A percentile compares a stretch with the other conserved stretches of the same genome.
These are phyloP conservation scores for Boletus eberwhitei DNA, from an alignment of 768 basidiomycete genomes.

Conservation along the genomic window DNA sequence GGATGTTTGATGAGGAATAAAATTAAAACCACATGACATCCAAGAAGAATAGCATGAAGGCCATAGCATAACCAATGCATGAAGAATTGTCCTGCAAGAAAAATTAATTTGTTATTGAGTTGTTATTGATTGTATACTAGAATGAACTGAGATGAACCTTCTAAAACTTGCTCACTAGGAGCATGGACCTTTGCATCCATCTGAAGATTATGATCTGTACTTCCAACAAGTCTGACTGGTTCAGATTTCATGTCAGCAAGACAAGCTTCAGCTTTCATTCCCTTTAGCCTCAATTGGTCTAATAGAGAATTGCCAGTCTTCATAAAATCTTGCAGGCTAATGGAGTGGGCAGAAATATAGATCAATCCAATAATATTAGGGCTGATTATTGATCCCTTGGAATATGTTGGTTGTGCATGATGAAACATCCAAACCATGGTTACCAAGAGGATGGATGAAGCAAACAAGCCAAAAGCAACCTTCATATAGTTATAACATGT, in stretches of 20 bases:
- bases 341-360: neutral
- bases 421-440: neutral
- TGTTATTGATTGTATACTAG: neutral
- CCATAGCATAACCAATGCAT: neutral
- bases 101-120: neutral
- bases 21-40: neutral
- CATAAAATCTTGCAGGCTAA: neutral
- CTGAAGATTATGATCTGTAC: neutral
- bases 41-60: neutral
- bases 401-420: neutral
- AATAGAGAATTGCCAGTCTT: neutral
- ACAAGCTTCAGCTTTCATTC: neutral
- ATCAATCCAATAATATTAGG: neutral
- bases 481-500: neutral
- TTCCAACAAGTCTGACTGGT: neutral
- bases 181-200: no score
- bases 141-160: neutral
- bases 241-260: neutral
- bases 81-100: neutral
- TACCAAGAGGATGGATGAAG: neutral
- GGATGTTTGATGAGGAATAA: neutral
- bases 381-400: neutral
- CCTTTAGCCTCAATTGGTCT: neutral
- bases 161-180: neutral
- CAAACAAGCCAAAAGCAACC: neutral